A percentile compares a stretch with the other conserved stretches of the same genome.
phyloP scores from a whole-genome alignment of 2,329 filamentous ascomycete species.

The Fusarium chlamydosporum region DNA sequence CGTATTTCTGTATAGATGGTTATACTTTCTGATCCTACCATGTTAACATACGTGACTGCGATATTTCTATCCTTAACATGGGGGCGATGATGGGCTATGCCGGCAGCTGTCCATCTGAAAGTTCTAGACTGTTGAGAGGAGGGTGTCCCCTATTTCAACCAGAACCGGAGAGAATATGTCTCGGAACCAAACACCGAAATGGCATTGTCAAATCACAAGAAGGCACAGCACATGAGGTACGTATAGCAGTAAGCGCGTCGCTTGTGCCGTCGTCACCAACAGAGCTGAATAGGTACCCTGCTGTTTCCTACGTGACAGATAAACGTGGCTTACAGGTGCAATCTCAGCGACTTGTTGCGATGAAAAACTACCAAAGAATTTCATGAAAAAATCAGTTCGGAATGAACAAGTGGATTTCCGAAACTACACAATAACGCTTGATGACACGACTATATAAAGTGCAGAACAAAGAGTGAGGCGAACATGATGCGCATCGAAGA shows the following conservation, averaged over 20 bases:
- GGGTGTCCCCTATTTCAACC: not conserved
- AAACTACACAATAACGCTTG: not conserved
- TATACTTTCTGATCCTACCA: not conserved
- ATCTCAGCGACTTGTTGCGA: not conserved
- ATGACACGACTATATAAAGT: constrained; percentile 13
- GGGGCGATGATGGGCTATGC: not conserved
- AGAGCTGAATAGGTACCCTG: not conserved
- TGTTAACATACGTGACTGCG: not conserved
- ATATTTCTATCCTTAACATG: not conserved
- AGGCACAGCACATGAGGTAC: not conserved
- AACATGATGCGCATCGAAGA: constrained; percentile 4
- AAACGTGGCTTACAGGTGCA: constrained; percentile 18
- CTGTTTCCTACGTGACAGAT: not conserved
- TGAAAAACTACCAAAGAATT: not conserved
- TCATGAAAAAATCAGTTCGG: not conserved
- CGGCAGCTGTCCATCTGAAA: not conserved
- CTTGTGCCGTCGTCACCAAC: not conserved
- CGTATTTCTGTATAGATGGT: not conserved
- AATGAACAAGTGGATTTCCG: not conserved
- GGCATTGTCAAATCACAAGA: constrained; percentile 22
- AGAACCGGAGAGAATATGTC: not conserved
- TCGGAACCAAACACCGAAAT: not conserved
- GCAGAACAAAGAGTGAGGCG: constrained; percentile 23
- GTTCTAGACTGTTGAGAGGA: not conserved
- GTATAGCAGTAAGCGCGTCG: not conserved